Evolutionary conservation across 225 moss, liverwort and hornwort species (phyloP).

Genomic region (Sphagnum tenellum): DNA sequence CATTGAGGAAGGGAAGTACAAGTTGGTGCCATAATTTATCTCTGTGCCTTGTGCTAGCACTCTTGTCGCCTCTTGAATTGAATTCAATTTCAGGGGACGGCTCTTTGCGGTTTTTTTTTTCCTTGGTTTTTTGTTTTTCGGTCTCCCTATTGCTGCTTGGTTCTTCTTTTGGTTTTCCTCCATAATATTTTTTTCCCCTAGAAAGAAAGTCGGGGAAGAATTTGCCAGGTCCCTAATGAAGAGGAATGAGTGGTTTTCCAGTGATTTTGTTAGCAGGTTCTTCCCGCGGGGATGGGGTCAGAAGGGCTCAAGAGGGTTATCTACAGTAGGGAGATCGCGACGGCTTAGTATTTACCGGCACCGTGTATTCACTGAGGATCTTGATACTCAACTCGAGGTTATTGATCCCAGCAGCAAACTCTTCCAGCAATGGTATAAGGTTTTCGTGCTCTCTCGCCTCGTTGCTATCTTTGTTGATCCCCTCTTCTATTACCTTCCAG

Average conservation of each 20-base stretch:
- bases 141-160: too few species aligned
- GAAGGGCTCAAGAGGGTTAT: constrained; percentile 52
- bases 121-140: too few species aligned
- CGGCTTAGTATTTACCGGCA: constrained; percentile 28
- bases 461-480: constrained; percentile 78
- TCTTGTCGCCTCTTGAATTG: too few species aligned
- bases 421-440: constrained; percentile 54
- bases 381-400: constrained; percentile 10
- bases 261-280: background rate
- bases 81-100: too few species aligned
- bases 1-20: too few species aligned
- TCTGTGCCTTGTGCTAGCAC: background rate
- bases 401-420: constrained; percentile 55
- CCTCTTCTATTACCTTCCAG: constrained; percentile 74
- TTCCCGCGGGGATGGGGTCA: constrained; percentile 39
- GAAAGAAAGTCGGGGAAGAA: background rate
- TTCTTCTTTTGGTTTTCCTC: too few species aligned
- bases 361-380: constrained; percentile 25
- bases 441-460: constrained; percentile 68
- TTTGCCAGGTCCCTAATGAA: too few species aligned
- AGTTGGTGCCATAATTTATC: background rate
- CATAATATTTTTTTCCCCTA: too few species aligned
- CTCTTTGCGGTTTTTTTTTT: too few species aligned
- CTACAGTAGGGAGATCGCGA: constrained; percentile 53
- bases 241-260: too few species aligned